Conservation (phyloP, 2,329 filamentous ascomycete genomes). For the Stemphylium lycopersici region DNA sequence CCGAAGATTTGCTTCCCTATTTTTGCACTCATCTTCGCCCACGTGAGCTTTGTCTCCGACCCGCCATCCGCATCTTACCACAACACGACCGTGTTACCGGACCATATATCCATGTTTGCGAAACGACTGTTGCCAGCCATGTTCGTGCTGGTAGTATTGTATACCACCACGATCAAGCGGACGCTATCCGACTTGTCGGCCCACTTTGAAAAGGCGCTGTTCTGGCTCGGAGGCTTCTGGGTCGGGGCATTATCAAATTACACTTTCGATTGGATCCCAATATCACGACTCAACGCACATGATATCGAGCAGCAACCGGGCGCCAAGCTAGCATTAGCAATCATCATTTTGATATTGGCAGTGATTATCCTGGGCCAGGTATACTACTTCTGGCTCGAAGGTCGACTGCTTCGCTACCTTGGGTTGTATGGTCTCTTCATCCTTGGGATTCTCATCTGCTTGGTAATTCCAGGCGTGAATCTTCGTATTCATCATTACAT, state of each 20-base stretch:
- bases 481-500: constrained; percentile 82
- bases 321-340: constrained; percentile 77
- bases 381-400: constrained; percentile 87
- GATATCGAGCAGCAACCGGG: constrained; percentile 89
- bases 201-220: constrained; percentile 83
- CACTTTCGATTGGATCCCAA: constrained; percentile 91
- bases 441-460: constrained; percentile 68
- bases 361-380: constrained; percentile 74
- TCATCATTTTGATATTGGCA: constrained; percentile 74
- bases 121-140: constrained; percentile 84
- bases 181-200: constrained; percentile 75
- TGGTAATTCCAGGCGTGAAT: constrained; percentile 75
- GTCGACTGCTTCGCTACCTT: constrained; percentile 76
- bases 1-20: constrained; percentile 79
- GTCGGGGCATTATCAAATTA: constrained; percentile 91
- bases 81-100: constrained; percentile 56
- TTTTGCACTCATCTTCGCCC: constrained; percentile 83
- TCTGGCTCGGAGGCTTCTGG: constrained; percentile 91
- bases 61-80: constrained; percentile 69
- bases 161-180: constrained; percentile 77
- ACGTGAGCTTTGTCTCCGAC: constrained; percentile 86
- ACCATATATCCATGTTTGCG: constrained; percentile 62
- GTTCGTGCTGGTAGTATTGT: constrained; percentile 85
- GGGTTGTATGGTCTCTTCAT: constrained; percentile 75
- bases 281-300: constrained; percentile 83